These are phyloP conservation scores for Boletus tomentosulus DNA, from an alignment of 768 basidiomycete species.

Conservation along the genomic window DNA sequence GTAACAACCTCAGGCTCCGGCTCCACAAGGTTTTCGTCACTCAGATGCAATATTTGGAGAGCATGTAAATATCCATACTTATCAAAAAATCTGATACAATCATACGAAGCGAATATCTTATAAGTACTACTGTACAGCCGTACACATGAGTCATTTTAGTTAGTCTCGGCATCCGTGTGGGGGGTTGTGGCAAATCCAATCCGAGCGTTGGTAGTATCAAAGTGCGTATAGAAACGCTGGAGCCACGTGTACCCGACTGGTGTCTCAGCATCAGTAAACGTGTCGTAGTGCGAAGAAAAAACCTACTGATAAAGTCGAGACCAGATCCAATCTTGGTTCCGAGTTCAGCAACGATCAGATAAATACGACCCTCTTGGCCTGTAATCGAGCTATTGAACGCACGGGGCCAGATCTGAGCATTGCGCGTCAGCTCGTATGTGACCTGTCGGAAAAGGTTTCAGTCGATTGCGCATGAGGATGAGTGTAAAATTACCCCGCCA, in stretches of 20 bases:
- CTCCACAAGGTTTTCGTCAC: no score
- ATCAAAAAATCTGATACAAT: background rate
- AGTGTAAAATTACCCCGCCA: conserved; percentile 32
- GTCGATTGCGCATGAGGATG: background rate
- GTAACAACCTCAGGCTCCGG: no score
- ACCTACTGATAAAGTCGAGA: conserved; percentile 61
- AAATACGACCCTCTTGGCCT: conserved; percentile 47
- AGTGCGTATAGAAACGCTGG: conserved; percentile 59
- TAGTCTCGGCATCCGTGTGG: conserved; percentile 44
- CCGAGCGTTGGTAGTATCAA: conserved; percentile 33
- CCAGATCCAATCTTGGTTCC: conserved; percentile 49
- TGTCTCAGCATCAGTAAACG: background rate
- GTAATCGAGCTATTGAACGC: conserved; percentile 53
- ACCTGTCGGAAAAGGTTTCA: conserved; percentile 27
- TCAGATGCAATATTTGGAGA: no score
- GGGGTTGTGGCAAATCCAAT: conserved; percentile 27
- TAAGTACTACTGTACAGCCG: background rate
- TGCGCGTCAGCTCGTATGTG: conserved; percentile 52
- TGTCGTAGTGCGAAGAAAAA: background rate
- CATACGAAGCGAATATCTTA: background rate
- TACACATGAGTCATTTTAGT: conserved; percentile 19
- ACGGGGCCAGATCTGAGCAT: conserved; percentile 71
- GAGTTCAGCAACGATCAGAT: conserved; percentile 53
- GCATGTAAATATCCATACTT: no score
- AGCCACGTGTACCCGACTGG: conserved; percentile 55